Conservation (phyloP, 2,329 filamentous ascomycete species). For the Fusarium lyarnte region DNA sequence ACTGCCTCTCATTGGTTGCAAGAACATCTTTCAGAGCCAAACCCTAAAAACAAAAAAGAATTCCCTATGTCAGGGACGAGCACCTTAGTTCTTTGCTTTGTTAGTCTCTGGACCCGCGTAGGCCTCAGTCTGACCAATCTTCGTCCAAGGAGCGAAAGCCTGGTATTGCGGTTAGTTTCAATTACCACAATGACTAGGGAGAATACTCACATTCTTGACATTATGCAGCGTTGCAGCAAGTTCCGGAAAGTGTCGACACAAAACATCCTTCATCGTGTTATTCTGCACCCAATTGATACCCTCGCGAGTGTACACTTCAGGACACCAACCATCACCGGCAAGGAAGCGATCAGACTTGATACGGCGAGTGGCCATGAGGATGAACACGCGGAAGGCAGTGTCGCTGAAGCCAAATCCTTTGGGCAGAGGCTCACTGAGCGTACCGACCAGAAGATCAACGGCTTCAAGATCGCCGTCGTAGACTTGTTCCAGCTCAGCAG, state of each 20-base stretch:
- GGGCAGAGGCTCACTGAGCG: constrained; percentile 12
- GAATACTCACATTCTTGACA: constrained; percentile 3
- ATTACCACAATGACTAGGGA: accelerated
- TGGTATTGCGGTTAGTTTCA: not conserved
- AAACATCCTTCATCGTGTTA: constrained; percentile 25
- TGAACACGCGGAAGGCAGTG: constrained; percentile 23
- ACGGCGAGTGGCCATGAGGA: constrained; percentile 19
- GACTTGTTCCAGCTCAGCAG: constrained; percentile 3
- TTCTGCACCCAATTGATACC: constrained; percentile 25
- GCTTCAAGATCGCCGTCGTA: constrained; percentile 12
- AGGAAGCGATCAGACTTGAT: constrained; percentile 29
- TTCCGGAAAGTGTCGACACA: constrained; percentile 25
- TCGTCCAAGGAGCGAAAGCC: constrained; percentile 25
- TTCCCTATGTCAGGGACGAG: accelerated
- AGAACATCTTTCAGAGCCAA: accelerated
- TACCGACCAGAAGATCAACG: constrained; percentile 10
- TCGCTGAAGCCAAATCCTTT: constrained; percentile 22
- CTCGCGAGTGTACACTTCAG: constrained; percentile 22
- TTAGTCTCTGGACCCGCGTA: constrained; percentile 21
- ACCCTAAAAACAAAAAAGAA: accelerated
- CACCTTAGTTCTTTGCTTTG: not conserved
- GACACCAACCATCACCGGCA: constrained; percentile 21
- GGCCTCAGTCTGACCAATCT: constrained; percentile 13
- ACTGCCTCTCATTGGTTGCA: too few relatives aligned
- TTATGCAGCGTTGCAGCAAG: constrained; percentile 10